Evolutionary conservation across 148 eudicot genomes (phyloP), one percentile per base, ranked within the genome.

Genomic region (Cornus florida): DNA sequence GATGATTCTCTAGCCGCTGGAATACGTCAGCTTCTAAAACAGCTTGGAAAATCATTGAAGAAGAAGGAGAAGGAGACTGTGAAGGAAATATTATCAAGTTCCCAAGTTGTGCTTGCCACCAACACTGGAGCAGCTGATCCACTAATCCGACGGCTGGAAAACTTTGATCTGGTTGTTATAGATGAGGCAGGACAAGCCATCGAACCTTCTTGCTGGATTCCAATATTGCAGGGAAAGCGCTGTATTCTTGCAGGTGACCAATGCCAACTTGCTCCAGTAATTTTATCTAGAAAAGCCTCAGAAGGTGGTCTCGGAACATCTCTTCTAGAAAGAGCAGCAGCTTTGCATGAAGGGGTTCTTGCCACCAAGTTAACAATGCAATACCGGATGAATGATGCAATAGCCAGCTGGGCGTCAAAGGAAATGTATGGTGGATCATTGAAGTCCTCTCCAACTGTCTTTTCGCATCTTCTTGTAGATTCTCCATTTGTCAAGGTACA

Each of bases 101-200:
- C 97, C 82, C 91, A 93, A 73, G 93, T 93, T 79, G 89, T 93
- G 85, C 94, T 93, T 76, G 90, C 97, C 39, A 93, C 97, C 68
- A 93, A 91, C 72, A 90, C 86, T 70, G 97, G 97, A 75, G 92
- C 97, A 43, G 97, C 97, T 5, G 97, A 93, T 73, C 89, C 97
- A 32, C 86, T 88, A 75, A 84, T 93, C 73, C 86, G 97, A 78
- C 87, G 80, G 73, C 76, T 91, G 78, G 88, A 84, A 62, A 82
- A 90, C n/a, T 93, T 93, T 78, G 97, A 93, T 84, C 87, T 93
- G 78, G 95, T 91, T 69, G 82, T 91, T 80, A 86, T 93, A 74
- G 97, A 93, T 86, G 97, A 93, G 90, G 97, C 93, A 1, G 97
- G 83, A 71, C 97, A 91, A 83, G 97, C 97, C 57, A 93, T 91